Base-by-base conservation (phyloP, 116 monocot genomes). In the Iris pallida region DNA sequence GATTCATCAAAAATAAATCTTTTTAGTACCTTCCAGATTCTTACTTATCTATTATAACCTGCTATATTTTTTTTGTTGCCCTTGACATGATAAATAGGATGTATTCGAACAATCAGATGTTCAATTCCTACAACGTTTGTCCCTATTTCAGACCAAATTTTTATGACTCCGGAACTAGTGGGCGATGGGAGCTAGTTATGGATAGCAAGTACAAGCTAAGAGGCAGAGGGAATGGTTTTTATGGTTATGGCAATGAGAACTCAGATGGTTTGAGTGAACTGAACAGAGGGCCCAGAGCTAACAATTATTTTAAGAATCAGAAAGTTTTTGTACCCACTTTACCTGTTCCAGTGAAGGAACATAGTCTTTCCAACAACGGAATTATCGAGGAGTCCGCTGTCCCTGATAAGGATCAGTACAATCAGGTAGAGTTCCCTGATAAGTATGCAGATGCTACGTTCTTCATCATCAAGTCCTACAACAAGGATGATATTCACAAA, bases 211-310 rank as follows among this genome's bases (percentile, higher is more conserved):
- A 78, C 61, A 86, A 78, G 16, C 74, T 84, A 41, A 73, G 86
- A 54, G 84, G 78, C 13, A 58, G 80, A 57, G 76, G 84, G 20
- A 88, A 83, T 78, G 89, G 84, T 5, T 78, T 76, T 7, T 82
- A 84, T 80, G 82, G 72, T 15, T 83, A 73, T 71, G 68, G 63
- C 10, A 89, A 76, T 80, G 84, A 85, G 71, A 87, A 80, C 61
- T 63, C 76, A 60, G 89, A 93, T 65, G 87, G 78, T 20, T 63
- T 89, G 14, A 79, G 76, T 72, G 93, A 93, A 58, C 44, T 93
- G 19, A 93, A 86, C 71, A 76, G 83, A 68, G 93, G 93, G 9
- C 93, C 89, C 16, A 77, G 93, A 70, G 77, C 86, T n/a, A 81
- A 76, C 14, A 67, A 67, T 10, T 80, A 72, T n/a, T 64, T 76